phyloP scores from a whole-genome alignment of 2,329 filamentous ascomycete genomes.

The Ceratocystis diversiconidia region DNA sequence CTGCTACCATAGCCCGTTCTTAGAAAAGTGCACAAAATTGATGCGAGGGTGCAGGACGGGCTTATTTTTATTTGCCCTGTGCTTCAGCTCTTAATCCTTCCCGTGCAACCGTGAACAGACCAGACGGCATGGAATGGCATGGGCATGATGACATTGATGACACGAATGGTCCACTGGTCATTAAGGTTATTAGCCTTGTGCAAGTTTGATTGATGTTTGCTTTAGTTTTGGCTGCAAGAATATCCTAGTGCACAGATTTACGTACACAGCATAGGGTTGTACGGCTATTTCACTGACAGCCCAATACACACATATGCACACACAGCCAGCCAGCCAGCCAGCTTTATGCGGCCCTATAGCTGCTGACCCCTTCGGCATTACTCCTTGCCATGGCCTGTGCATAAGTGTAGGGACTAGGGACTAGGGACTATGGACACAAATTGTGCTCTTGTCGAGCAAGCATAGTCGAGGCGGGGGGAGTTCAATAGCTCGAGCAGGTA shows the following conservation, averaged over 20 bases:
- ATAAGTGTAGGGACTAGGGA: no score
- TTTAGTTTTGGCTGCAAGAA: background rate
- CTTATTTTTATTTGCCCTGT: background rate
- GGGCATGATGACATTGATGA: no score
- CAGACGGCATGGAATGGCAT: background rate
- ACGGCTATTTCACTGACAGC: no score
- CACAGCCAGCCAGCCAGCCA: no score
- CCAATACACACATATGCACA: no score
- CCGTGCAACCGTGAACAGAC: background rate
- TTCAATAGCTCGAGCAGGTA: no score
- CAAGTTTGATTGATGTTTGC: background rate
- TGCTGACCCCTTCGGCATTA: background rate
- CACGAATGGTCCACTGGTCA: background rate
- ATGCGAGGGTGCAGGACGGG: background rate
- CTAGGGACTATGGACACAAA: no score
- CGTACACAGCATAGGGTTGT: no score
- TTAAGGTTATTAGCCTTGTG: constrained; percentile 1
- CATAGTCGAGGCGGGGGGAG: no score
- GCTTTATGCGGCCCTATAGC: no score
- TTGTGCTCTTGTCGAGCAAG: no score
- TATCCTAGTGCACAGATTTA: no score
- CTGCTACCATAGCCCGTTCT: background rate
- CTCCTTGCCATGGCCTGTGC: background rate
- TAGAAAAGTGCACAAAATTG: background rate
- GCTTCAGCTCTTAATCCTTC: constrained; percentile 1